Percentiles rank a stretch among this genome's conserved stretches.
Conservation (phyloP, 2,329 filamentous ascomycete species). For the Penicillium freii region DNA sequence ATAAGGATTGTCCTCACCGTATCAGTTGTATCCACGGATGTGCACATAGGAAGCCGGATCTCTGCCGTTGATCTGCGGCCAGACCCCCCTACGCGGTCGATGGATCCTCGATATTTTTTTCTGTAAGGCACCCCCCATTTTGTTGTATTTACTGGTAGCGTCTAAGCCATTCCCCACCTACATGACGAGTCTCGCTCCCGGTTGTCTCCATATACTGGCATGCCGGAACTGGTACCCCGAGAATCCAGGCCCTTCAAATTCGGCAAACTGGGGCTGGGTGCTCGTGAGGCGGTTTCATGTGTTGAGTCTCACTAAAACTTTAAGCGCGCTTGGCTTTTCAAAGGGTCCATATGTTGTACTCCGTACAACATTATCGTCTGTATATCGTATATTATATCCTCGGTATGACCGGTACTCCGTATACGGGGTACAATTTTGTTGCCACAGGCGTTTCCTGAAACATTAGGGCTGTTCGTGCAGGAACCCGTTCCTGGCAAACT, state of each 20-base stretch:
- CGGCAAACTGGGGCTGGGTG: background rate
- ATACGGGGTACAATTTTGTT: background rate
- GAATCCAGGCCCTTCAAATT: constrained; percentile 6
- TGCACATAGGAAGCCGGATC: background rate
- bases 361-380: too few species aligned
- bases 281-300: constrained; percentile 2
- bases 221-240: background rate
- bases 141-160: background rate
- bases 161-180: constrained; percentile 2
- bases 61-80: background rate
- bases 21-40: constrained; percentile 8
- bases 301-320: background rate
- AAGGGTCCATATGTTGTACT: background rate
- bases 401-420: background rate
- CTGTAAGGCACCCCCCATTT: constrained; percentile 6
- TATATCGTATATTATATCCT: background rate
- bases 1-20: constrained; percentile 1
- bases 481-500: constrained; percentile 3
- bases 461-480: constrained; percentile 5
- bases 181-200: constrained; percentile 7
- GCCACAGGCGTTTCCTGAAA: constrained; percentile 3
- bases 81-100: constrained; percentile 5
- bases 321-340: background rate
- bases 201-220: constrained; percentile 1
- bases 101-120: constrained; percentile 5